A percentile compares a stretch with the other conserved stretches of the same genome.
These are phyloP conservation scores for Parietaria judaica DNA, from an alignment of 306 rosid species.

Conservation along the genomic window DNA sequence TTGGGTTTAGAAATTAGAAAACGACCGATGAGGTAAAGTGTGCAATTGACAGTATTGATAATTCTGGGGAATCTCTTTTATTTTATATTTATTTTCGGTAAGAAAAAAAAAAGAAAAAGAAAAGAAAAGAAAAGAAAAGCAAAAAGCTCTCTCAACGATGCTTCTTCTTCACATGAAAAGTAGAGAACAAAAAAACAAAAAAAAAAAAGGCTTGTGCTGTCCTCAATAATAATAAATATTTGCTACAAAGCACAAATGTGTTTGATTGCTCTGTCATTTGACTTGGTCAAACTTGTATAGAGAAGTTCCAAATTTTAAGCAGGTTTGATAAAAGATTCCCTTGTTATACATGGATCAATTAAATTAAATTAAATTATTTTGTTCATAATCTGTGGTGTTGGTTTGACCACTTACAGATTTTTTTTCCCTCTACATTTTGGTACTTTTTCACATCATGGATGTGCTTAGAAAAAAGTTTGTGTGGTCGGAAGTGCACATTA, in stretches of 20 bases:
- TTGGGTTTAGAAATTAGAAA: slow-evolving; percentile 24
- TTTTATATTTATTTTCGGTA: slow-evolving; percentile 15
- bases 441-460: slow-evolving; percentile 1
- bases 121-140: background rate
- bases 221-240: slow-evolving; percentile 15
- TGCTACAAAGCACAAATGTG: slow-evolving; percentile 36
- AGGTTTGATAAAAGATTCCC: slow-evolving; percentile 11
- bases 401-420: slow-evolving; percentile 7
- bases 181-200: slow-evolving; percentile 23
- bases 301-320: background rate
- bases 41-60: slow-evolving; percentile 28
- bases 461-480: background rate
- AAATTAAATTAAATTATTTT: background rate
- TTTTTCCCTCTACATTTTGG: background rate
- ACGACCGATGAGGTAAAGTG: slow-evolving; percentile 33
- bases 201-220: slow-evolving; percentile 44
- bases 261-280: slow-evolving; percentile 28
- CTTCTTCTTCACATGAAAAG: slow-evolving; percentile 48
- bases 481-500: background rate
- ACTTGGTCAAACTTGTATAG: slow-evolving; percentile 36
- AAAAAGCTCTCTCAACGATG: slow-evolving; percentile 30
- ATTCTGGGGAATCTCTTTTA: slow-evolving; percentile 31
- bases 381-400: slow-evolving; percentile 1
- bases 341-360: slow-evolving; percentile 1
- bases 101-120: background rate